Conservation (phyloP, 73 alveolate species). For the Tetrahymena elliotti region DNA sequence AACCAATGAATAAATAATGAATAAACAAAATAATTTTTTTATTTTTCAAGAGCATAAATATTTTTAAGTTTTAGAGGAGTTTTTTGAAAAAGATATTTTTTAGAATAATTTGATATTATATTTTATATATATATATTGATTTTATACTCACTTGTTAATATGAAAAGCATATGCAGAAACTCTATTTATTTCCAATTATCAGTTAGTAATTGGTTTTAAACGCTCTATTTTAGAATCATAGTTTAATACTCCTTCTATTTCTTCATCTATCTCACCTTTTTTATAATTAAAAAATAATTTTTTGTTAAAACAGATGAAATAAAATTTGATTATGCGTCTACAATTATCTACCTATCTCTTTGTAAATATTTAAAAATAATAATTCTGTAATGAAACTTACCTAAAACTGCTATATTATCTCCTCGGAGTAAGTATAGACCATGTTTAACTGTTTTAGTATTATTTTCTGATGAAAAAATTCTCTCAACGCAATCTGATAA, state of each 20-base stretch:
- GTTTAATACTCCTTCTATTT: background rate
- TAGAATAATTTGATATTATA: background rate
- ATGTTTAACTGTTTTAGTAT: background rate
- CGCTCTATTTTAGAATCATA: background rate
- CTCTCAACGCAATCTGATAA: background rate
- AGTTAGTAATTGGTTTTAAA: background rate
- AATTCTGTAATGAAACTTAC: background rate
- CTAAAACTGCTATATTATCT: background rate
- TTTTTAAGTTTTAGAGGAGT: too few species aligned
- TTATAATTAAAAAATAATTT: background rate
- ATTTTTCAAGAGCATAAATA: too few species aligned
- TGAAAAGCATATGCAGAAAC: too few species aligned
- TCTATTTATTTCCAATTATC: too few species aligned
- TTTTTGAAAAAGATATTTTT: too few species aligned
- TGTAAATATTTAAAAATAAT: too few species aligned
- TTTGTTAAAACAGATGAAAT: too few species aligned
- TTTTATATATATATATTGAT: too few species aligned
- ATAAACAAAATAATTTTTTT: too few species aligned
- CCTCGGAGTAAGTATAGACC: background rate
- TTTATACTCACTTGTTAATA: too few species aligned
- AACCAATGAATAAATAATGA: too few species aligned
- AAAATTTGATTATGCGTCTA: background rate
- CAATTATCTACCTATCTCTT: background rate
- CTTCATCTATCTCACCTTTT: background rate
- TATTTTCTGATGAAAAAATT: background rate